Evolutionary conservation across 2,329 filamentous ascomycete species (phyloP), one percentile per base, ranked within the genome.

Genomic region (Alternaria arbusti): DNA sequence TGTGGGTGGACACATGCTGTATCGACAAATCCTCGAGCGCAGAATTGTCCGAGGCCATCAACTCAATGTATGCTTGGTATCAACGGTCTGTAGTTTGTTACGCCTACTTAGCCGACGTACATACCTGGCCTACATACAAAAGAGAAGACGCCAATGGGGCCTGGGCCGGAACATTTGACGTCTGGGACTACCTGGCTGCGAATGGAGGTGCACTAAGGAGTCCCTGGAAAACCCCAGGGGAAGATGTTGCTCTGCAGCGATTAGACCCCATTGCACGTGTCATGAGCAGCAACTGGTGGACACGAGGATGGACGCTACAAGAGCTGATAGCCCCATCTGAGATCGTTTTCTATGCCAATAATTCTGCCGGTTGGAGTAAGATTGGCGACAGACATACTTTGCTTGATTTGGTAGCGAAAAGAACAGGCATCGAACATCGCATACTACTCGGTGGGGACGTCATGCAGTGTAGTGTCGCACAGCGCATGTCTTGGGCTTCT

Each of bases 41-140:
- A 11, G 54, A 47, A n/a, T 3, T 46, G 6, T 56, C 54, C 3
- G 43, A 56, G 30, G 54, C 54, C 20, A 46, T 36, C 8, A 56
- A 32, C 3, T 36, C 26, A 13, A 32, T 47, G 54, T 46, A 23
- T 13, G 0, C 9, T 6, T 23, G 43, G 54, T 56, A 47, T n/a
- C 5, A 46, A 17, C 17, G 2, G 2, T 30, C 43, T 5, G 0
- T 23, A 17, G 11, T 46, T 12, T 25, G 43, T 1, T 47, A 47
- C 17, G 26, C 9, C 5, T 56, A 32, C 13, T 15, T 56, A 1
- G 20, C 8, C 7, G 40, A 56, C 22, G 17, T 56, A 8, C 49
- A 30, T 13, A 22, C 6, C 5, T 52, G 28, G 15, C 6, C 15
- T 9, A 28, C 49, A 17, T 32, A 52, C 49, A 6, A 5, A 20